Evolutionary conservation across 2,329 filamentous ascomycete species (phyloP), one percentile per base, ranked within the genome.

Genomic region (Microcyclospora tardicrescens): DNA sequence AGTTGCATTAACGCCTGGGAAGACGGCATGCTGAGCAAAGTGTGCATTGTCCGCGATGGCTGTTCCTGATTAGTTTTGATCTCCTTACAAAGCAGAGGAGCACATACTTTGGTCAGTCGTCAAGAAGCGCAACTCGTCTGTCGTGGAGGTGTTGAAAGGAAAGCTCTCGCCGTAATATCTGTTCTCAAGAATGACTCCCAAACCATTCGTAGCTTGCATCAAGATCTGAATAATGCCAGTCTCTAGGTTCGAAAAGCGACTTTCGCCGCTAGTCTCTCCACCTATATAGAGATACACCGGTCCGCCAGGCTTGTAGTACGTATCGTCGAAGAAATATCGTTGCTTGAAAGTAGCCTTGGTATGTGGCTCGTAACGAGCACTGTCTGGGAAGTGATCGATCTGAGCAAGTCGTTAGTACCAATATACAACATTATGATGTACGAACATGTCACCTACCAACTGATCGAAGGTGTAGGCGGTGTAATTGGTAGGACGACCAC

Each of bases 351-450:
- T 72, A 16, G 60, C 77, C 46, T 79, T 65, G 8, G 72, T 75
- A 57, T 91, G 84, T 32, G 85, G 84, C 55, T 77, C 81, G 54
- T 93, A 91, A 34, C 68, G 64, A 1, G 75, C 72, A 39, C 84
- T 79, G 53, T 87, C 83, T 59, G 81, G 82, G 61, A 89, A 91
- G 55, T 91, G 83, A 59, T 93, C 84, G 31, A 91, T 67, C 46
- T 49, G 28, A 3, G 11, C 30, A 16, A 6, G 3, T 16, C 10
- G 28, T 37, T 15, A 38, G 34, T 24, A 5, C 29, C 14, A 40
- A 32, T 30, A n/a, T n/a, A n/a, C n/a, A n/a, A 24, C 19, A 8
- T 5, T 8, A 8, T 24, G 19, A 5, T 24, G 19, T 24, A 24
- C 19, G 19, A 24, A 24, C 19, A 24, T 8, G 19, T 24, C 19